A percentile compares a stretch with the other conserved stretches of the same genome.
Conservation (phyloP, 2,329 filamentous ascomycete species). For the Paramyrothecium sp. region DNA sequence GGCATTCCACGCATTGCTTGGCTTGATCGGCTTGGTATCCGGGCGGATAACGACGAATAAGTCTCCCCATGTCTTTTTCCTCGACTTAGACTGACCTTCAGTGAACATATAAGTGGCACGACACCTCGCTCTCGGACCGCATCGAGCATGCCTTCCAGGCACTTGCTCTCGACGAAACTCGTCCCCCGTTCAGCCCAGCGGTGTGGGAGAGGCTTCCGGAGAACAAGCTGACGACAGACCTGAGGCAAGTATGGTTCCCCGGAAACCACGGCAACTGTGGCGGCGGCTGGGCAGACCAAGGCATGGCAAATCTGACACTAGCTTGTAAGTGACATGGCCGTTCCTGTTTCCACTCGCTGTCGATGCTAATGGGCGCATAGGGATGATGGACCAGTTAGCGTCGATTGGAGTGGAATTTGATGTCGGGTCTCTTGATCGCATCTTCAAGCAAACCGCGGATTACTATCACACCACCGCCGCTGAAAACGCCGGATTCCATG, state of each 20-base stretch:
- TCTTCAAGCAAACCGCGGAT: slow-evolving; percentile 31
- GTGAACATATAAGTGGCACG: slow-evolving; percentile 48
- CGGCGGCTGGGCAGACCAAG: slow-evolving; percentile 60
- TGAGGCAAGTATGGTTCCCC: slow-evolving; percentile 64
- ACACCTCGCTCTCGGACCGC: slow-evolving; percentile 49
- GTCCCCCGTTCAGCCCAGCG: slow-evolving; percentile 52
- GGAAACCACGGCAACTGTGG: slow-evolving; percentile 71
- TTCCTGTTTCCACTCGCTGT: too few species aligned
- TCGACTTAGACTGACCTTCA: slow-evolving; percentile 24
- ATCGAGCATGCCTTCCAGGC: slow-evolving; percentile 60
- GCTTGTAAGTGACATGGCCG: slow-evolving; percentile 38
- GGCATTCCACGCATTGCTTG: slow-evolving; percentile 44
- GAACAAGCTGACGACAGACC: slow-evolving; percentile 37
- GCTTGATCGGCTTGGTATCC: slow-evolving; percentile 46
- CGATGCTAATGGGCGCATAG: slow-evolving; percentile 21
- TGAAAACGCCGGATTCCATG: slow-evolving; percentile 3
- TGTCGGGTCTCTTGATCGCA: slow-evolving; percentile 35
- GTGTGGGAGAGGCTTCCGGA: slow-evolving; percentile 48
- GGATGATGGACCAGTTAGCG: slow-evolving; percentile 57
- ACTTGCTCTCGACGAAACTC: slow-evolving; percentile 55
- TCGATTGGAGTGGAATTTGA: slow-evolving; percentile 52
- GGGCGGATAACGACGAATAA: slow-evolving; percentile 44
- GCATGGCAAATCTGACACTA: slow-evolving; percentile 37
- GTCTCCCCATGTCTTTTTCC: slow-evolving; percentile 21
- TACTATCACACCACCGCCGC: slow-evolving; percentile 25